Percentiles rank a stretch among this genome's conserved stretches.
These are phyloP conservation scores for Micromonas commoda DNA, from an alignment of 139 green algal species.

Conservation along the genomic window DNA sequence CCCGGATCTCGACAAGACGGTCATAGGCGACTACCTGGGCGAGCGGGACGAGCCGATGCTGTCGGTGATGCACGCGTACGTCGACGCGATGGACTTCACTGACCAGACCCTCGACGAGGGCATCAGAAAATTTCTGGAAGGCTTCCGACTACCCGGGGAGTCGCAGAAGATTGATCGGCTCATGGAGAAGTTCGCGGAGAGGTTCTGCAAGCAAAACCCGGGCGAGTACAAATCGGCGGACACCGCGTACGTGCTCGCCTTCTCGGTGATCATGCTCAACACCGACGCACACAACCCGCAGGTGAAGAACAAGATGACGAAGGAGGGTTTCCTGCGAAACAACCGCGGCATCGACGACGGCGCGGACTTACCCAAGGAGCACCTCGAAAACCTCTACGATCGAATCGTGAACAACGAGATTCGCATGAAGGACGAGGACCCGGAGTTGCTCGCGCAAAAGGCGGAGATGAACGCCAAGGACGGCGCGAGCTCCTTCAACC, in stretches of 20 bases:
- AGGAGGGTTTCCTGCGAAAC: constrained; percentile 88
- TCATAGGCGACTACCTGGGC: constrained; percentile 93
- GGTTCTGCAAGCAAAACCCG: constrained; percentile 86
- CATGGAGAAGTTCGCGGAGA: constrained; percentile 99
- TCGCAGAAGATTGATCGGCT: constrained; percentile 99
- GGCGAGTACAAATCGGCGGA: constrained; percentile 82
- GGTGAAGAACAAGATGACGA: constrained; percentile 74
- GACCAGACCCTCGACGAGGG: constrained; percentile 80
- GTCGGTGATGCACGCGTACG: constrained; percentile 95
- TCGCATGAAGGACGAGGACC: constrained; percentile 74
- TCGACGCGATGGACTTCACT: constrained; percentile 87
- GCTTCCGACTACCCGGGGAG: constrained; percentile 81
- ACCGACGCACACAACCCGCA: constrained; percentile 96
- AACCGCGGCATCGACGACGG: constrained; percentile 98
- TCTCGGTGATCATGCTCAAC: constrained; percentile 99
- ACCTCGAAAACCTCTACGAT: constrained; percentile 86
- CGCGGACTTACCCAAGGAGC: constrained; percentile 75
- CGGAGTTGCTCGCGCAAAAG: not conserved
- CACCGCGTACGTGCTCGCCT: constrained; percentile 96
- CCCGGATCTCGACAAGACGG: constrained; percentile 80
- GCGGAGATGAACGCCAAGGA: constrained; percentile 30
- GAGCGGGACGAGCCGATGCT: constrained; percentile 83
- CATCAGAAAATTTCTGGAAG: constrained; percentile 60
- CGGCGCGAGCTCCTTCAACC: not conserved
- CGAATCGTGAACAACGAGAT: constrained; percentile 94